Evolutionary conservation across 2,329 filamentous ascomycete species (phyloP).

Genomic region (Aspergillus floridensis): DNA sequence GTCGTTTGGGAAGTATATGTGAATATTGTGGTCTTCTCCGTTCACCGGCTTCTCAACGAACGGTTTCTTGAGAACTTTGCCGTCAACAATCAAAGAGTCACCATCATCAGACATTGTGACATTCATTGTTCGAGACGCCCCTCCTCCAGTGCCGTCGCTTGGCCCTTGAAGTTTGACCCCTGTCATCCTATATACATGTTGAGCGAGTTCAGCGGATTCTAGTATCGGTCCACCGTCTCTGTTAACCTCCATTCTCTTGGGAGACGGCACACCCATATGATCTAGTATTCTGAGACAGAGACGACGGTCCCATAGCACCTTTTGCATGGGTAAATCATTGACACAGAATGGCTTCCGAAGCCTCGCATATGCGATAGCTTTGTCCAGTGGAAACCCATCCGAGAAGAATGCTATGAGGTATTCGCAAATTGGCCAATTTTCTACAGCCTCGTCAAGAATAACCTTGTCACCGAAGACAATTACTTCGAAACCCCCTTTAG

Average conservation of each 20-base stretch:
- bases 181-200: constrained; percentile 75
- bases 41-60: constrained; percentile 99
- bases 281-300: constrained; percentile 86
- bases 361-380: constrained; percentile 92
- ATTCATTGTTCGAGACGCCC: constrained; percentile 56
- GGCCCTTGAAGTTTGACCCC: constrained; percentile 72
- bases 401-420: constrained; percentile 98
- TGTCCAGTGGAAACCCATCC: constrained; percentile 93
- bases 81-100: constrained; percentile 85
- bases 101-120: constrained; percentile 88
- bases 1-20: constrained; percentile 86
- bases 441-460: constrained; percentile 92
- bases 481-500: constrained; percentile 90
- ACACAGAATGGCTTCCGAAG: constrained; percentile 94
- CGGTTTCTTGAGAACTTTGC: constrained; percentile 76
- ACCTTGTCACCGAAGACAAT: constrained; percentile 98
- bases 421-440: constrained; percentile 95
- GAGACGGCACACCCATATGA: constrained; percentile 83
- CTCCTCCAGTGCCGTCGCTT: constrained; percentile 64
- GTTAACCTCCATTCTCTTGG: constrained; percentile 83
- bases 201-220: constrained; percentile 73
- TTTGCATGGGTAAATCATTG: constrained; percentile 96
- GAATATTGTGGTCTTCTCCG: constrained; percentile 97
- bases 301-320: constrained; percentile 91
- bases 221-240: constrained; percentile 84